These are phyloP conservation scores for Cicer yamashitae DNA, from an alignment of 306 rosid genomes.

Conservation along the genomic window DNA sequence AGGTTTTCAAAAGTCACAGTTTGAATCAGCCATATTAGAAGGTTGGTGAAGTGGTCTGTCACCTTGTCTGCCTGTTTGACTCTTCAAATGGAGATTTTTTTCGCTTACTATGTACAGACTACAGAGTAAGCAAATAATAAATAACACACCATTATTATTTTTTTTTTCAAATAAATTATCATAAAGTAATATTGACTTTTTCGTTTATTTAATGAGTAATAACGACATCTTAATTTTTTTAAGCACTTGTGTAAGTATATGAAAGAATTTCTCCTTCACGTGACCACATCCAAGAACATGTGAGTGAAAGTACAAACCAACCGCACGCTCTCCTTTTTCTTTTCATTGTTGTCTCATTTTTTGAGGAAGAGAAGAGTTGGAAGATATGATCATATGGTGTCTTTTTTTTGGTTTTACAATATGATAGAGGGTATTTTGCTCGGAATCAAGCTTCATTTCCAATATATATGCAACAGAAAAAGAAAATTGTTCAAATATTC, in stretches of 20 bases:
- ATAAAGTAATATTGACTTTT: background rate
- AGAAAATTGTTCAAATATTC: too few species aligned
- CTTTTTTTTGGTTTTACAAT: background rate
- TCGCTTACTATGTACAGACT: background rate
- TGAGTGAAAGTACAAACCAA: background rate
- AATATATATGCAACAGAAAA: background rate
- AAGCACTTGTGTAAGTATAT: too few species aligned
- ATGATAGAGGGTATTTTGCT: background rate
- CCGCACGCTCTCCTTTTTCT: too few species aligned
- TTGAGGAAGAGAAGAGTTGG: background rate
- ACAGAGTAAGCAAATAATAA: background rate
- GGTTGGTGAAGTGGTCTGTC: background rate
- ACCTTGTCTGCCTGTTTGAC: background rate
- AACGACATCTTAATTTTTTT: too few species aligned
- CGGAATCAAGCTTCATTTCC: background rate
- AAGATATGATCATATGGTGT: constrained; percentile 1
- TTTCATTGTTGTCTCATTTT: too few species aligned
- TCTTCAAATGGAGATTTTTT: background rate
- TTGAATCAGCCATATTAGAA: background rate
- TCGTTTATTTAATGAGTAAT: background rate
- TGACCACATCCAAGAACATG: background rate
- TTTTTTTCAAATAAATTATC: background rate
- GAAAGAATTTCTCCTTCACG: background rate
- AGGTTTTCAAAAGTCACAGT: background rate
- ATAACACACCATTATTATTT: background rate